These are phyloP conservation scores for Xylaria curta DNA, from an alignment of 495 filamentous ascomycete species.

Conservation along the genomic window DNA sequence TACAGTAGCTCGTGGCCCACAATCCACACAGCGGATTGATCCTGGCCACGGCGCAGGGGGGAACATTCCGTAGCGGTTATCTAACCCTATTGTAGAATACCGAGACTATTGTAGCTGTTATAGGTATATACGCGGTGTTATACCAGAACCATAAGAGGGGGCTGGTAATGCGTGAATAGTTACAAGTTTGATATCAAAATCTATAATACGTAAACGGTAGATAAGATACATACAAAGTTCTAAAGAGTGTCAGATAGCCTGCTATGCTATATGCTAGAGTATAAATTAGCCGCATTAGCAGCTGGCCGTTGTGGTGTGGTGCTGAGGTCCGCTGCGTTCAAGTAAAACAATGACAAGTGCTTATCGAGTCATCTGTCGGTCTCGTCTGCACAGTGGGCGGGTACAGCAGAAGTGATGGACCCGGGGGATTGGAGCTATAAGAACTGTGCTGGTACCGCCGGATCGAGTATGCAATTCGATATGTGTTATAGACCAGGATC, in stretches of 20 bases:
- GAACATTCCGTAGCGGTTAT: conserved; percentile 14
- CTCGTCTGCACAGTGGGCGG: conserved; percentile 20
- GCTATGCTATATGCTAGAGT: background rate
- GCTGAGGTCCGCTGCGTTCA: background rate
- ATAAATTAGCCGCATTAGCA: conserved; percentile 13
- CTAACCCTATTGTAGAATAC: conserved; percentile 18
- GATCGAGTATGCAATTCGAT: conserved; percentile 17
- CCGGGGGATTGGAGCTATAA: conserved; percentile 26
- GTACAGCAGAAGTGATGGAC: conserved; percentile 24
- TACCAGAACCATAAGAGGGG: conserved; percentile 9
- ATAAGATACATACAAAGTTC: background rate
- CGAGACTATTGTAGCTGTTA: conserved; percentile 1
- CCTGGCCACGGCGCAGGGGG: conserved; percentile 16
- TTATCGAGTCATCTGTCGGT: conserved; percentile 21
- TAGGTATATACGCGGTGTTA: background rate
- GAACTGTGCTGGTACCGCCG: conserved; percentile 18
- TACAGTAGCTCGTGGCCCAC: conserved; percentile 4
- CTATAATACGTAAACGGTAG: background rate
- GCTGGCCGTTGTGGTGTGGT: conserved; percentile 7
- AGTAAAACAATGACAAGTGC: conserved; percentile 16
- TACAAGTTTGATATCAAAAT: background rate
- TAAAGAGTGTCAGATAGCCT: background rate
- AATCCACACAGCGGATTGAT: conserved; percentile 22
- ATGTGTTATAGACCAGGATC: conserved; percentile 14
- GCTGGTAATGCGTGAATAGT: background rate